Evolutionary conservation across 139 green algal genomes (phyloP), one percentile per base, ranked within the genome.

Genomic region (Edaphochlamys debaryana): DNA sequence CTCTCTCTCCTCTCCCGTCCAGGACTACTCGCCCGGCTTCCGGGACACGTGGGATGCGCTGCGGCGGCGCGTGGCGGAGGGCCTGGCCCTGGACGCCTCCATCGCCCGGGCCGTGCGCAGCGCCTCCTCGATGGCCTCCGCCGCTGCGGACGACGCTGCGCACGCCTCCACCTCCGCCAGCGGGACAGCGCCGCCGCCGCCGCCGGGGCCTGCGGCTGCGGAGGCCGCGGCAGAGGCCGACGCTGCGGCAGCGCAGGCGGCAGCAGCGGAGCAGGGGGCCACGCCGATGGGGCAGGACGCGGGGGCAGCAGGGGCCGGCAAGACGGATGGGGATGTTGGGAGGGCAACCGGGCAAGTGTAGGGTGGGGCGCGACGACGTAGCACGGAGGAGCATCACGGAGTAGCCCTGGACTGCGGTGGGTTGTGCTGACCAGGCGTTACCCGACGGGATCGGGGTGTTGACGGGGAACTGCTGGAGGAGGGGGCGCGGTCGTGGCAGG

Each of bases 31-130:
- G 0, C 88, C 92, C 50, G 91, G 79, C 5, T 94, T 87, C 75
- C 66, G 75, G 34, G 92, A 96, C 78, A 95, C 93, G 0, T 96
- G 94, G 94, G 85, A 91, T 63, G 87, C 91, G 48, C 45, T 82
- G 32, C 62, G 64, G 32, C 76, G 76, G 62, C 76, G 76, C 8
- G 76, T 82, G 76, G 42, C 37, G 17, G 76, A 82, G 62, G 76
- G 42, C 0, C 76, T 82, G 29, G 41, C 76, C 48, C 64, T 95
- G 38, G 91, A 95, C 38, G 70, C 90, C 30, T 82, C 87, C 3
- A 71, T 95, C 20, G 41, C 67, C 6, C 0, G 13, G 38, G 40
- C 45, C 22, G 40, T 63, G 60, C 60, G 58, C 54, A 11, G n/a
- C n/a, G n/a, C n/a, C n/a, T n/a, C n/a, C n/a, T n/a, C n/a, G n/a